phyloP scores from a whole-genome alignment of 2,329 filamentous ascomycete species.

The Blumeria graminis region DNA sequence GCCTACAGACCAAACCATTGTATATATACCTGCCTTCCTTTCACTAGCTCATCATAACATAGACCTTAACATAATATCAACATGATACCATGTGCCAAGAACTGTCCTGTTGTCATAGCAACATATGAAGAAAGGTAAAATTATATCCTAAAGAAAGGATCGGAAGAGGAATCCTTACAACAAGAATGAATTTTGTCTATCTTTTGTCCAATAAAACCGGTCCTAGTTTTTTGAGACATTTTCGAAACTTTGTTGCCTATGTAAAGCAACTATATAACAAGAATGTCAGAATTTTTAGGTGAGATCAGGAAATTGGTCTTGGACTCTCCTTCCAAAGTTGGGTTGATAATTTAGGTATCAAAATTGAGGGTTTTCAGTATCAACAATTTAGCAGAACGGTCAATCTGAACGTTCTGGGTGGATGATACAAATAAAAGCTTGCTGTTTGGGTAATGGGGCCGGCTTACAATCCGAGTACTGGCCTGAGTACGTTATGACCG shows the following conservation, averaged over 20 bases:
- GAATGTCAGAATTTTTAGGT: background rate
- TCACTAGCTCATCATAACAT: too few relatives aligned
- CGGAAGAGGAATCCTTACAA: too few relatives aligned
- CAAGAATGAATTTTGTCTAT: background rate
- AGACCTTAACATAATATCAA: too few relatives aligned
- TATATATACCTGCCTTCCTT: too few relatives aligned
- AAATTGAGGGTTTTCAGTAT: background rate
- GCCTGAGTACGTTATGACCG: background rate
- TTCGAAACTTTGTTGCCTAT: background rate
- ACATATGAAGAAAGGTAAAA: too few relatives aligned
- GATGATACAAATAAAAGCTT: background rate
- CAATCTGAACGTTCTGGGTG: background rate
- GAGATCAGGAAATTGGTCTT: background rate
- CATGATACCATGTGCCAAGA: too few relatives aligned
- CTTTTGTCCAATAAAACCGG: background rate
- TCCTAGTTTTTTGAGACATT: background rate
- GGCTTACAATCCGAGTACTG: background rate
- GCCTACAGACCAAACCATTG: too few relatives aligned
- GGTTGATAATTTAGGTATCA: background rate
- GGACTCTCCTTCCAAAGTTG: background rate
- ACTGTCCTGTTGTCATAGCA: too few relatives aligned
- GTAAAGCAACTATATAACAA: background rate
- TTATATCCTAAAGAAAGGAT: too few relatives aligned
- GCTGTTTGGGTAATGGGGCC: background rate
- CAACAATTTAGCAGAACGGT: background rate